Percentiles rank a stretch among this genome's conserved stretches.
Conservation (phyloP, 164 flowering plant species). For the Chimonanthus salicifolius region DNA sequence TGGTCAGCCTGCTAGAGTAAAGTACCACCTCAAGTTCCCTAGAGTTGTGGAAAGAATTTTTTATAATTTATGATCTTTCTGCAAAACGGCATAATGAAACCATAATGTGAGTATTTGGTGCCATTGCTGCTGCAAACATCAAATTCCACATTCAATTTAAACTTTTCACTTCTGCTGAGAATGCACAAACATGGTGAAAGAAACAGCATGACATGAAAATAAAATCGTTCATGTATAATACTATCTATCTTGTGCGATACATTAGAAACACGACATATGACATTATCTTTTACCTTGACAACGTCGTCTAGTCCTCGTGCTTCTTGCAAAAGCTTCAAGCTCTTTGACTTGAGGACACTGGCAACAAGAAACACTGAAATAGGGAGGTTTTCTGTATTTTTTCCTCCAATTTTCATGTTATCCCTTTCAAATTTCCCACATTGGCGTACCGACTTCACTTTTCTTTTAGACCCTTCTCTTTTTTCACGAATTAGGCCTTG, state of each 20-base stretch:
- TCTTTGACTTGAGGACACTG: conserved; percentile 84
- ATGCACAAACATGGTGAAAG: no score
- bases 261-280: background rate
- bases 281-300: conserved; percentile 56
- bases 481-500: conserved; percentile 34
- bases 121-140: no score
- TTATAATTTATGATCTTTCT: background rate
- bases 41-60: background rate
- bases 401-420: conserved; percentile 54
- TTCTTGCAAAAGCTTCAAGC: conserved; percentile 71
- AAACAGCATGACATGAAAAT: no score
- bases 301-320: conserved; percentile 97
- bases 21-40: background rate
- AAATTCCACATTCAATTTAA: no score
- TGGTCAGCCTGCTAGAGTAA: no score
- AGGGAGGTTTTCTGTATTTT: conserved; percentile 52
- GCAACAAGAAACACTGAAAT: conserved; percentile 96
- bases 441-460: conserved; percentile 55
- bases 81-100: no score
- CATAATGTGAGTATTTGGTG: no score
- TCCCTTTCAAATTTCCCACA: conserved; percentile 92
- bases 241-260: no score
- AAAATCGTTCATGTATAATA: no score
- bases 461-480: conserved; percentile 55
- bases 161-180: no score